Percentiles rank a stretch among this genome's conserved stretches.
Evolutionary conservation across 768 basidiomycete genomes (phyloP).

Genomic region (Tubosaeta sp.): DNA sequence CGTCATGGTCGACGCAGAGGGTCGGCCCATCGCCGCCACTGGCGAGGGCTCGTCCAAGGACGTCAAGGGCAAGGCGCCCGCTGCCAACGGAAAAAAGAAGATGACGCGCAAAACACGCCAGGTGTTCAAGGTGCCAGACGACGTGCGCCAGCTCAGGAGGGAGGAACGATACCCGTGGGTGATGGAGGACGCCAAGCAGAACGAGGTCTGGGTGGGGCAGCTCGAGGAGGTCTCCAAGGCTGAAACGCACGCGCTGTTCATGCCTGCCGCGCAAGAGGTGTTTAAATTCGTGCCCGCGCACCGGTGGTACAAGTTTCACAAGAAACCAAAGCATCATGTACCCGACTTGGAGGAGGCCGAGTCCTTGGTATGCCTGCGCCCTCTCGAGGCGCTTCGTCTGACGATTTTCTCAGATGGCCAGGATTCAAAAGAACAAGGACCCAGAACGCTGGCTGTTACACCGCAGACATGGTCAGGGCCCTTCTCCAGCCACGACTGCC

Average conservation of each 20-base stretch:
- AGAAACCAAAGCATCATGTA: slow-evolving; percentile 70
- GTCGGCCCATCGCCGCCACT: slow-evolving; percentile 53
- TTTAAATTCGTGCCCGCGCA: slow-evolving; percentile 88
- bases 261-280: slow-evolving; percentile 74
- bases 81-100: slow-evolving; percentile 56
- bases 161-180: slow-evolving; percentile 94
- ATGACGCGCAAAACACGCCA: slow-evolving; percentile 81
- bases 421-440: slow-evolving; percentile 69
- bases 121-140: slow-evolving; percentile 79
- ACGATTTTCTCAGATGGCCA: slow-evolving; percentile 23
- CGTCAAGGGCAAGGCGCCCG: slow-evolving; percentile 40
- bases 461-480: slow-evolving; percentile 52
- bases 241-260: slow-evolving; percentile 76
- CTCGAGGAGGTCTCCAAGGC: slow-evolving; percentile 74
- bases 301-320: slow-evolving; percentile 92
- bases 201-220: slow-evolving; percentile 77
- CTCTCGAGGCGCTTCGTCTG: neutral
- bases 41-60: slow-evolving; percentile 28
- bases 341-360: slow-evolving; percentile 65
- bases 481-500: slow-evolving; percentile 59
- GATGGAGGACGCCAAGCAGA: slow-evolving; percentile 71
- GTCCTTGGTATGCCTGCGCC: slow-evolving; percentile 48
- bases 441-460: slow-evolving; percentile 68
- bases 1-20: slow-evolving; percentile 80
- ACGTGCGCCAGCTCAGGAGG: slow-evolving; percentile 67